Base-by-base conservation (phyloP, 306 rosid species). In the Malus fusca region DNA sequence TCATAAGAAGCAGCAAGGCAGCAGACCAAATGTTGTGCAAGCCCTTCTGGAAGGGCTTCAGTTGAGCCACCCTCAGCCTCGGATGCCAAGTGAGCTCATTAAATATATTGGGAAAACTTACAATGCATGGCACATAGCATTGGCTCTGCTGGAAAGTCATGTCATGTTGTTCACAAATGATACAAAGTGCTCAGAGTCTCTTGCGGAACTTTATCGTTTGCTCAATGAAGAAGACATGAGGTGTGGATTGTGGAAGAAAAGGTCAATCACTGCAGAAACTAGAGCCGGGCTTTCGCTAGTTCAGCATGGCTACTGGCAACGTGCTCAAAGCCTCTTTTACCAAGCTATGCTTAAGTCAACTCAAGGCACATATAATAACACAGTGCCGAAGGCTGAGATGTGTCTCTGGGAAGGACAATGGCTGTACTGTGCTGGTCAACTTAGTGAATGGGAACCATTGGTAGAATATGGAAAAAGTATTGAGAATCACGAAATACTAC, bases 381-480 rank as follows among this genome's bases (percentile, higher is more conserved):
- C 97, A 17, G 98, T 92, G 52, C 97, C 99, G 6, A 96, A 96
- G 90, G 97, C 99, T 70, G 99, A 96, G 91, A 96, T 96, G 99
- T 96, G 99, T 85, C 93, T 96, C 23, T 96, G 99, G 99, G 99
- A 96, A 87, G 99, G 92, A 83, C 99, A 96, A 73, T 96, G 99
- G 99, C 83, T 92, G 77, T 82, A 74, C 79, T 90, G 99, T 89
- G 97, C 97, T 79, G 86, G 80, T 86, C 99, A 92, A 87, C 98
- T 96, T 46, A 84, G 98, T 88, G 97, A 96, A 78, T 96, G 99
- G 99, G 99, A 96, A 59, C 96, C 97, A 71, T 81, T 96, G 78
- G 92, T 87, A 30, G 99, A 96, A 77, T 96, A 92, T 71, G 99
- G 98, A 52, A 96, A 96, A 88, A 90, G 94, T 83, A 79, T 96